Percentiles rank a stretch among this genome's conserved stretches.
Conservation (phyloP, 129 eudicot genomes). For the Ambrosia artemisiifolia region DNA sequence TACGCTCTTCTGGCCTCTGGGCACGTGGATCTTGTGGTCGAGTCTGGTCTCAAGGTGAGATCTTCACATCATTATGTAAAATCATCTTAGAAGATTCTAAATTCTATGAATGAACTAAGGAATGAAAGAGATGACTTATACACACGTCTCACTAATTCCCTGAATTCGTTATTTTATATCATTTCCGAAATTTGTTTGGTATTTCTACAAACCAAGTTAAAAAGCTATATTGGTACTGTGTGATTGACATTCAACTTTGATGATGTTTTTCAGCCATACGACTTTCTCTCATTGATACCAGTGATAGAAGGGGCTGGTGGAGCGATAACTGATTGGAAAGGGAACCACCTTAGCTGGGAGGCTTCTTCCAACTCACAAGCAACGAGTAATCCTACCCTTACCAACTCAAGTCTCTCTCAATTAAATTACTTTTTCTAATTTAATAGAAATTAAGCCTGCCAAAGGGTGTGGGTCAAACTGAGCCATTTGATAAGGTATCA, state of each 20-base stretch:
- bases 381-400: slow-evolving; percentile 38
- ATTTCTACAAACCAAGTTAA: no score
- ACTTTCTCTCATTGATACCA: slow-evolving; percentile 80
- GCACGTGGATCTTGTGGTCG: slow-evolving; percentile 87
- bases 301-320: slow-evolving; percentile 99
- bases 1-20: slow-evolving; percentile 97
- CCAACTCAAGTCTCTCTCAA: not conserved
- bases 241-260: not conserved
- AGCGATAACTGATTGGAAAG: slow-evolving; percentile 87
- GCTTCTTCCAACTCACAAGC: slow-evolving; percentile 71
- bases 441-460: no score
- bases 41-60: slow-evolving; percentile 92
- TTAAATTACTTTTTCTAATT: no score
- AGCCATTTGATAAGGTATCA: no score
- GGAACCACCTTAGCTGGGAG: slow-evolving; percentile 67
- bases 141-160: not conserved
- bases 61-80: not conserved
- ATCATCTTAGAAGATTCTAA: not conserved
- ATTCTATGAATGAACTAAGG: not conserved
- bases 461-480: no score
- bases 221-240: not conserved
- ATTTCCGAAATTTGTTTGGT: no score
- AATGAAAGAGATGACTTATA: not conserved
- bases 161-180: not conserved
- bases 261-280: slow-evolving; percentile 70